Percentiles rank a stretch among this genome's conserved stretches.
These are phyloP conservation scores for Edaphochlamys debaryana DNA, from an alignment of 139 green algal genomes.

Conservation along the genomic window DNA sequence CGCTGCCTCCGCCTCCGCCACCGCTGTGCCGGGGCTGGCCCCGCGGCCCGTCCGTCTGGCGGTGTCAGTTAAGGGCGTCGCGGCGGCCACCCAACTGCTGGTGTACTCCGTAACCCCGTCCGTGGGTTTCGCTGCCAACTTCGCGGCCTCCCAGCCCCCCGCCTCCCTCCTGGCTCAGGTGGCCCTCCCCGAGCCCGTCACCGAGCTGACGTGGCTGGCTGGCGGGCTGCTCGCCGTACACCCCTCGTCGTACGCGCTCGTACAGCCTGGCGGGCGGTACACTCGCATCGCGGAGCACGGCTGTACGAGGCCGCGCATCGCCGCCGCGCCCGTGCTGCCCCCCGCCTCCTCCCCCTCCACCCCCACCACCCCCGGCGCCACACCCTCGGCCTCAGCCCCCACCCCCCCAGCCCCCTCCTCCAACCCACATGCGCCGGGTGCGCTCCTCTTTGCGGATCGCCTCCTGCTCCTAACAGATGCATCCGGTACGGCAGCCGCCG, in stretches of 20 bases:
- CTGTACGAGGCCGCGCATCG: constrained; percentile 9
- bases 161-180: constrained; percentile 44
- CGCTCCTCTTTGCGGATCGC: constrained; percentile 20
- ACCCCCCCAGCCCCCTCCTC: no score
- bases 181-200: constrained; percentile 15
- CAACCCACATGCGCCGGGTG: no score
- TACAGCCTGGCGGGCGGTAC: constrained; percentile 11
- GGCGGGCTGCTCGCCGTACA: constrained; percentile 14
- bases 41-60: constrained; percentile 19
- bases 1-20: background rate
- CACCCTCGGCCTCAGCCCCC: background rate
- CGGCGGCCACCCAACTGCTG: constrained; percentile 6
- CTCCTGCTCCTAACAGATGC: constrained; percentile 40
- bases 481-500: background rate
- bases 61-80: constrained; percentile 8
- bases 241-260: background rate
- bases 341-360: background rate
- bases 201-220: constrained; percentile 19
- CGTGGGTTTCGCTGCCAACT: constrained; percentile 1
- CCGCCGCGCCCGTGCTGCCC: background rate
- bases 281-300: constrained; percentile 23
- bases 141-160: constrained; percentile 3
- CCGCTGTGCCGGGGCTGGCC: background rate
- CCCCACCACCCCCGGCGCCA: background rate
- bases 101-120: constrained; percentile 27